A percentile compares a stretch with the other conserved stretches of the same genome.
Conservation (phyloP, 1,139 yeast species). For the Kodamaea sp. region DNA sequence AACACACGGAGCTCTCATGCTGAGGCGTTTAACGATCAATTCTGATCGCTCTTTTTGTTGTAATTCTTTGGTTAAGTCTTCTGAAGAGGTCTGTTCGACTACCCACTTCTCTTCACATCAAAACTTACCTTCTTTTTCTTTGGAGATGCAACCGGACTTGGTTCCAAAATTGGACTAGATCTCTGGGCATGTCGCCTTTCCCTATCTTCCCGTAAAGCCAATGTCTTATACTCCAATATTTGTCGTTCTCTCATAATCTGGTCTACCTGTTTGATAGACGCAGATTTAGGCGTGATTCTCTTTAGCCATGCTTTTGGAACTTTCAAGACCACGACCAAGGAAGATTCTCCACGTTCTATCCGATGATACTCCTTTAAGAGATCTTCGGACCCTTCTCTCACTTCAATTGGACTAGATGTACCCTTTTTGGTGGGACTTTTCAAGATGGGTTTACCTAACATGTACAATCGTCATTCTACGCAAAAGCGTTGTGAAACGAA, state of each 20-base stretch:
- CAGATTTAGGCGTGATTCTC: neutral
- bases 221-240: slow-evolving; percentile 9
- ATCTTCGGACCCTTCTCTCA: no score
- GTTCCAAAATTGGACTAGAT: neutral
- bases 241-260: slow-evolving; percentile 1
- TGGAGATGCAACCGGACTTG: neutral
- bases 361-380: no score
- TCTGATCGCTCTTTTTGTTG: no score
- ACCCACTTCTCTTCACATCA: no score
- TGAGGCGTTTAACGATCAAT: no score
- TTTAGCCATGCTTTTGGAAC: neutral
- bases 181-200: slow-evolving; percentile 14
- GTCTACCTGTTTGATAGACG: neutral
- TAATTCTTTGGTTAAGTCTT: no score
- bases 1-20: no score
- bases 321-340: slow-evolving; percentile 1
- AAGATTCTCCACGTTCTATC: no score
- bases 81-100: no score
- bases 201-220: slow-evolving; percentile 26
- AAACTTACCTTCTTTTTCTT: neutral
- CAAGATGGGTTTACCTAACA: neutral
- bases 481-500: no score
- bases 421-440: neutral
- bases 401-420: no score
- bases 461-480: neutral